Evolutionary conservation across 345 rosid species (phyloP).

Genomic region (Eutrema heterophyllum): DNA sequence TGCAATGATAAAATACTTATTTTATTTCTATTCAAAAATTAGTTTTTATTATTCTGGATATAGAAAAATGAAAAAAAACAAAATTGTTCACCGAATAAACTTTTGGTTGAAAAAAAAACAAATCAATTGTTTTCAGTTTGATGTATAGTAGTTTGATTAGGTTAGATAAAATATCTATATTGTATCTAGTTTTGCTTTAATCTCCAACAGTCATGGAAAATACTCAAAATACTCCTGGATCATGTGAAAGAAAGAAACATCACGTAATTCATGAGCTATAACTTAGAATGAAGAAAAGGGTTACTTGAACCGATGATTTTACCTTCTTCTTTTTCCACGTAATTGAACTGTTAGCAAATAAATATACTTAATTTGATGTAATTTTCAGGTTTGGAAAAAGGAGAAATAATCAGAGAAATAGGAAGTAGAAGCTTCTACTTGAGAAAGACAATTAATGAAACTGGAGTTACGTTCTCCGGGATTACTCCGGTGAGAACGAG

Average conservation of each 20-base stretch:
- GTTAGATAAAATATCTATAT: not conserved
- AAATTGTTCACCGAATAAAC: not conserved
- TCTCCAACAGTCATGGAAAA: not conserved
- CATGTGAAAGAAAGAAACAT: not conserved
- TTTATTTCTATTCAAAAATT: not conserved
- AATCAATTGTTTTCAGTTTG: not conserved
- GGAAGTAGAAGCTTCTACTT: slow-evolving; percentile 76
- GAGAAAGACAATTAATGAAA: slow-evolving; percentile 39
- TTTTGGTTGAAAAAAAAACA: not conserved
- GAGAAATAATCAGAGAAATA: slow-evolving; percentile 55
- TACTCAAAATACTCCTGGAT: not conserved
- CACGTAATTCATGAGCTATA: slow-evolving; percentile 2
- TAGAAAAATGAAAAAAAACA: not conserved
- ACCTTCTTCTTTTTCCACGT: not conserved
- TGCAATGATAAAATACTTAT: too few relatives aligned
- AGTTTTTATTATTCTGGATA: not conserved
- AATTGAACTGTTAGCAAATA: not conserved
- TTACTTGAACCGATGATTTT: not conserved
- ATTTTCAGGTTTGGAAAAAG: slow-evolving; percentile 56
- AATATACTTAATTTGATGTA: not conserved
- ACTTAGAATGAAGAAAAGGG: not conserved
- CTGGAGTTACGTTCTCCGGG: slow-evolving; percentile 6
- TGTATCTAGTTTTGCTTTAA: not conserved
- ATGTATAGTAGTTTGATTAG: not conserved
- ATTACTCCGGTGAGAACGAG: slow-evolving; percentile 5